phyloP scores from a whole-genome alignment of 768 basidiomycete species.

The Leccinum boreale region DNA sequence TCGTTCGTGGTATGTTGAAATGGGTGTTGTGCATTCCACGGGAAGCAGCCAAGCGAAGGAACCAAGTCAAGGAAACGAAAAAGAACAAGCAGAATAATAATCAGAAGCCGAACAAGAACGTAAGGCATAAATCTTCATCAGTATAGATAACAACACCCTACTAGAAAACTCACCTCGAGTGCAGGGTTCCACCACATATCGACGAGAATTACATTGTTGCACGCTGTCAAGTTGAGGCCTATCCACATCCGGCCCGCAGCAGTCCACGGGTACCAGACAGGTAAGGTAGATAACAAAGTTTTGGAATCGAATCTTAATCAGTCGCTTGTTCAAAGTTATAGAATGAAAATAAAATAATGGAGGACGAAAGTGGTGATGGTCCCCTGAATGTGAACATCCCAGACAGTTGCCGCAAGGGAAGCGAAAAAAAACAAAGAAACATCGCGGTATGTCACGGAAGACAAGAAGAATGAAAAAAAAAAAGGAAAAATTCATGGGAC shows the following conservation, averaged over 20 bases:
- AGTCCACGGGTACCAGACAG: not conserved
- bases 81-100: not conserved
- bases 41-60: not conserved
- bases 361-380: not conserved
- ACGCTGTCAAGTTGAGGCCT: constrained; percentile 89
- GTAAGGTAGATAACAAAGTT: not conserved
- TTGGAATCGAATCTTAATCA: constrained; percentile 13
- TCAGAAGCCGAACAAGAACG: not conserved
- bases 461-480: not conserved
- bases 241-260: constrained; percentile 1
- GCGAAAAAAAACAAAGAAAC: not conserved
- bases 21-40: not conserved
- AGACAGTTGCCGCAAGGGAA: not conserved
- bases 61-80: not conserved
- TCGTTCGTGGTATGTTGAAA: not conserved
- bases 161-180: constrained; percentile 53
- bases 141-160: not conserved
- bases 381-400: not conserved
- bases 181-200: constrained; percentile 97
- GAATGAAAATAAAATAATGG: not conserved
- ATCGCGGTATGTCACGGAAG: not conserved
- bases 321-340: not conserved
- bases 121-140: constrained; percentile 8
- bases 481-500: constrained; percentile 14
- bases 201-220: constrained; percentile 91